phyloP scores from a whole-genome alignment of 2,329 filamentous ascomycete species.

The Alternaria sp. region DNA sequence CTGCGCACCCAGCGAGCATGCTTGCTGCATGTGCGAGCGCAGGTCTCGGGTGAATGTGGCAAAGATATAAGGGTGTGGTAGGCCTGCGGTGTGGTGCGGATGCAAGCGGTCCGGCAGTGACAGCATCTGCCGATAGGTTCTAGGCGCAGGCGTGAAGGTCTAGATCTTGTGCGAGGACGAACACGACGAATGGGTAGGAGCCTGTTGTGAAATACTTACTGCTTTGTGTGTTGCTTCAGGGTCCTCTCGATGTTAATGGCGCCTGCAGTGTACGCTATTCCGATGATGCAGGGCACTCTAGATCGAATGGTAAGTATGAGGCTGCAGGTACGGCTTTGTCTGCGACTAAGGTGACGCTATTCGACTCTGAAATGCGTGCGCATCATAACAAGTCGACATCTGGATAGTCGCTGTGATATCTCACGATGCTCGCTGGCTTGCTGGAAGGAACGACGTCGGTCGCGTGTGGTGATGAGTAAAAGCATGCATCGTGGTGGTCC shows the following conservation, averaged over 20 bases:
- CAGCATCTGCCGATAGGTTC: constrained; percentile 5
- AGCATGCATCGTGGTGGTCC: not conserved
- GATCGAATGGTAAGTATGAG: constrained; percentile 1
- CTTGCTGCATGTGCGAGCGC: not conserved
- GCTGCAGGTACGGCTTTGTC: constrained; percentile 14
- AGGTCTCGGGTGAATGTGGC: not conserved
- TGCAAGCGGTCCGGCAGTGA: not conserved
- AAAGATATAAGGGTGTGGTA: constrained; percentile 1
- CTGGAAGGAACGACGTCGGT: not conserved
- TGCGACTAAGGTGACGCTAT: not conserved
- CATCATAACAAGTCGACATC: no score
- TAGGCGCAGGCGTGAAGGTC: not conserved
- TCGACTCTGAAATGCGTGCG: not conserved
- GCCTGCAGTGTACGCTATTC: not conserved
- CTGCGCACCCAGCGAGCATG: not conserved
- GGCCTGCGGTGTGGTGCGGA: constrained; percentile 1
- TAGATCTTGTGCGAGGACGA: not conserved
- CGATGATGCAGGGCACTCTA: not conserved
- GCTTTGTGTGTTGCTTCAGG: not conserved
- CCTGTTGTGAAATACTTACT: not conserved
- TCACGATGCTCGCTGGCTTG: not conserved
- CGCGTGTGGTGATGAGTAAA: not conserved
- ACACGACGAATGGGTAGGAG: not conserved
- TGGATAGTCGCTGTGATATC: not conserved
- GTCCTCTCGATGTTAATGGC: not conserved